phyloP scores from a whole-genome alignment of 805 yeast species.

The Metschnikowia continentalis region DNA sequence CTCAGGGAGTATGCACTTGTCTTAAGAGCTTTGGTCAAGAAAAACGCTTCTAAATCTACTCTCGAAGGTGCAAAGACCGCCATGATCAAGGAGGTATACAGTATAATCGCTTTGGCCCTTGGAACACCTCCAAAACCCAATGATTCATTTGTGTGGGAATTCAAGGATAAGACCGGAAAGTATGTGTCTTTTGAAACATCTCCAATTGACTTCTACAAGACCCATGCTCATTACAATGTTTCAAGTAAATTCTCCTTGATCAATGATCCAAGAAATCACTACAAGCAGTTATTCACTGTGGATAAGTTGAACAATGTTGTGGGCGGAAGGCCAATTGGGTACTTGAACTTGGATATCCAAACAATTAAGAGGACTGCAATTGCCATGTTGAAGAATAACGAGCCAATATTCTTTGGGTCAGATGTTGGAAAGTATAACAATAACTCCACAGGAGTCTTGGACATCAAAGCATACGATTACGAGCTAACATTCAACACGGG shows the following conservation, averaged over 20 bases:
- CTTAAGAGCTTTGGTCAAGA: slow-evolving; percentile 49
- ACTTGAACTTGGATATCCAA: slow-evolving; percentile 63
- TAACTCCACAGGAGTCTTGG: slow-evolving; percentile 65
- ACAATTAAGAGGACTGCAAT: slow-evolving; percentile 59
- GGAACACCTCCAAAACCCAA: slow-evolving; percentile 78
- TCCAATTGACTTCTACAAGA: slow-evolving; percentile 60
- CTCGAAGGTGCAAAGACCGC: slow-evolving; percentile 32
- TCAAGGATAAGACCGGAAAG: slow-evolving; percentile 64
- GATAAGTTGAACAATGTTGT: slow-evolving; percentile 71
- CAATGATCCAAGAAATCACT: slow-evolving; percentile 78
- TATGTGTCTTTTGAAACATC: slow-evolving; percentile 50
- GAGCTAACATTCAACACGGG: slow-evolving; percentile 50
- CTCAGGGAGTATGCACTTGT: slow-evolving; percentile 75
- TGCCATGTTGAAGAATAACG: slow-evolving; percentile 63
- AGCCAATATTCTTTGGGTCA: slow-evolving; percentile 84
- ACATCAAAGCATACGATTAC: slow-evolving; percentile 64
- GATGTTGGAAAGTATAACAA: slow-evolving; percentile 81
- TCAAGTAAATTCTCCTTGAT: slow-evolving; percentile 59
- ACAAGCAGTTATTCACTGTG: slow-evolving; percentile 59
- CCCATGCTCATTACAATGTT: slow-evolving; percentile 50
- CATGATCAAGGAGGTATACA: slow-evolving; percentile 60
- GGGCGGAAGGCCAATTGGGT: slow-evolving; percentile 66
- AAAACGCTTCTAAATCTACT: slow-evolving; percentile 37
- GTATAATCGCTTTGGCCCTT: slow-evolving; percentile 60
- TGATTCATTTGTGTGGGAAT: slow-evolving; percentile 71